These are phyloP conservation scores for Coniferiporia sulphurascens DNA, from an alignment of 1,284 basidiomycete species.

Conservation along the genomic window DNA sequence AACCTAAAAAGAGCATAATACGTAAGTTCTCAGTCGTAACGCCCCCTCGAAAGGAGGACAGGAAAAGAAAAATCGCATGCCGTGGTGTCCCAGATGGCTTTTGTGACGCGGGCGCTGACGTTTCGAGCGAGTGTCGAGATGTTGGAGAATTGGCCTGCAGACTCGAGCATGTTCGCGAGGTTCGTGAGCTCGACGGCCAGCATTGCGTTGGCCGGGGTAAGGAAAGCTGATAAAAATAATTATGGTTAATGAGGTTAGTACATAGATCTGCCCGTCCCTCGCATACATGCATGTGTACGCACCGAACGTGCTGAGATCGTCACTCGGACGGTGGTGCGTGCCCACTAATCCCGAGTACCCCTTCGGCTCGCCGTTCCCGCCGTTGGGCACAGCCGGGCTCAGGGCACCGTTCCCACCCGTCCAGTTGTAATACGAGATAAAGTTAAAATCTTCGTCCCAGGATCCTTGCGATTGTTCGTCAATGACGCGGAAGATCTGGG, in stretches of 20 bases:
- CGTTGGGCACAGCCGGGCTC: conserved; percentile 59
- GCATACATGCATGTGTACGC: conserved; percentile 20
- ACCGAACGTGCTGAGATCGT: conserved; percentile 69
- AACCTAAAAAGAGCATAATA: conserved; percentile 35
- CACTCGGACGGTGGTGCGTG: conserved; percentile 72
- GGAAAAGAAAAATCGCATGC: conserved; percentile 31
- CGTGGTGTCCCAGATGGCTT: conserved; percentile 61
- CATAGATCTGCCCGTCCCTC: neutral
- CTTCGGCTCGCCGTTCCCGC: conserved; percentile 24
- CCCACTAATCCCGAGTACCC: conserved; percentile 44
- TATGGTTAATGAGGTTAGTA: neutral
- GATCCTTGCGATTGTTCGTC: conserved; percentile 70
- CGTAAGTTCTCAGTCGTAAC: conserved; percentile 10
- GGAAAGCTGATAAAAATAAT: conserved; percentile 44
- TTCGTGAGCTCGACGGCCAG: conserved; percentile 64
- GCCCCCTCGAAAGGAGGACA: neutral
- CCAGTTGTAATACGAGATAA: conserved; percentile 76
- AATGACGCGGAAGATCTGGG: conserved; percentile 70
- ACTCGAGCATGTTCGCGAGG: conserved; percentile 56
- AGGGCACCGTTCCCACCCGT: conserved; percentile 60
- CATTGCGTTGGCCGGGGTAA: conserved; percentile 78
- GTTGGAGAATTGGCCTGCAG: conserved; percentile 34
- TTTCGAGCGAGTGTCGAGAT: conserved; percentile 49
- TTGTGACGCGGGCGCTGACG: conserved; percentile 55
- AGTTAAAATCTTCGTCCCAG: conserved; percentile 65